Base-by-base conservation (phyloP, 805 yeast species). In the Nakazawaea peltata region DNA sequence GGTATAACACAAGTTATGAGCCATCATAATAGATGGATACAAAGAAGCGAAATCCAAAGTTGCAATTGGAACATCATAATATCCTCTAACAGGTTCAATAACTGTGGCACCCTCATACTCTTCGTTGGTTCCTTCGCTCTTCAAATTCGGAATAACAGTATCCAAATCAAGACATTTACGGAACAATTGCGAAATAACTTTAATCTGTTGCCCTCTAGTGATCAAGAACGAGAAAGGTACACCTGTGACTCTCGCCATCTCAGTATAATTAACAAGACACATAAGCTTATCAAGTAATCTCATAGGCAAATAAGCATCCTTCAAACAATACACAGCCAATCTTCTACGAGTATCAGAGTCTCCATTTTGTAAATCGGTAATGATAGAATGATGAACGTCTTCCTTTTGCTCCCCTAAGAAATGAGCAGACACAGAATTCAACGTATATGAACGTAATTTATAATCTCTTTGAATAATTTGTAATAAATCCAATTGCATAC, bases 21-120 rank as follows among this genome's bases (percentile, higher is more conserved):
- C 98, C 94, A 94, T 92, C 95, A 92, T 88, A 50, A 92, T 92
- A 40, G 96, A 85, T 4, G 99, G 99, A 59, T 92, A 92, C 69
- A 92, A 69, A 37, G 96, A 86, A 46, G 95, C 87, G 74, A 92
- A 92, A 77, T 92, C 99, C 44, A 92, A 69, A 0, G 99, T 92
- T 2, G 99, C 96, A 52, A 92, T 90, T 1, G 99, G 99, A 12
- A 83, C 88, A 57, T 86, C 95, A 50, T 92, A 94, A 57, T 87
- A 94, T 2, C 98, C 99, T 55, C 97, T 75, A 5, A 68, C 67
- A 2, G 99, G 99, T 54, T 94, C 98, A 58, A 92, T 92, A 46
- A 92, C 99, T 0, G 98, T 92, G 5, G 99, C 99, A 65, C 99
- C 99, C 57, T 92, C 99, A 53, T 92, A 92, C 52, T 87, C 97